Evolutionary conservation across 192 early-diverging fungal species (phyloP).

Genomic region (Piromyces finnis): DNA sequence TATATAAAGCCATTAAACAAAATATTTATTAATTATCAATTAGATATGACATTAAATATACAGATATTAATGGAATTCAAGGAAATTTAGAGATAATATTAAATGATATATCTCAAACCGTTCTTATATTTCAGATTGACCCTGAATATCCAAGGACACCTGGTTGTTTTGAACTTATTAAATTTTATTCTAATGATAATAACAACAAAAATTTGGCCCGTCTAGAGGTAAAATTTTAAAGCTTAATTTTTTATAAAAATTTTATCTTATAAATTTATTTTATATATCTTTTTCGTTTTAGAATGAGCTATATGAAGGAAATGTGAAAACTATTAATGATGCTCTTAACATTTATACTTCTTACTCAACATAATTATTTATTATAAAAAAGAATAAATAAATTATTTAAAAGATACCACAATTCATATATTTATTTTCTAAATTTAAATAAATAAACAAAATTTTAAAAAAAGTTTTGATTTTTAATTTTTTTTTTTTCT

Average conservation of each 20-base stretch:
- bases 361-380: not conserved
- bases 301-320: slow-evolving; percentile 8
- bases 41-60: not conserved
- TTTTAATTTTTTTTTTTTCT: not conserved
- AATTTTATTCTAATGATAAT: not conserved
- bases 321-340: not conserved
- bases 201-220: slow-evolving; percentile 10
- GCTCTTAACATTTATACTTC: slow-evolving; percentile 9
- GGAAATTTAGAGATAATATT: not conserved
- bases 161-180: not conserved
- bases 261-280: no score
- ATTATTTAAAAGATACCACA: not conserved
- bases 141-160: not conserved
- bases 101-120: not conserved
- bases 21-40: no score
- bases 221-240: slow-evolving; percentile 8
- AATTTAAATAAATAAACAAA: no score
- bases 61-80: not conserved
- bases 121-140: not conserved
- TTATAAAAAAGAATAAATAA: not conserved
- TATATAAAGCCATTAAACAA: no score
- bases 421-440: no score
- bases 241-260: not conserved
- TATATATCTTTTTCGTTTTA: no score
- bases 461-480: no score